Conservation (phyloP, 1,139 yeast species). For the Blastobotrys arbuscula region DNA sequence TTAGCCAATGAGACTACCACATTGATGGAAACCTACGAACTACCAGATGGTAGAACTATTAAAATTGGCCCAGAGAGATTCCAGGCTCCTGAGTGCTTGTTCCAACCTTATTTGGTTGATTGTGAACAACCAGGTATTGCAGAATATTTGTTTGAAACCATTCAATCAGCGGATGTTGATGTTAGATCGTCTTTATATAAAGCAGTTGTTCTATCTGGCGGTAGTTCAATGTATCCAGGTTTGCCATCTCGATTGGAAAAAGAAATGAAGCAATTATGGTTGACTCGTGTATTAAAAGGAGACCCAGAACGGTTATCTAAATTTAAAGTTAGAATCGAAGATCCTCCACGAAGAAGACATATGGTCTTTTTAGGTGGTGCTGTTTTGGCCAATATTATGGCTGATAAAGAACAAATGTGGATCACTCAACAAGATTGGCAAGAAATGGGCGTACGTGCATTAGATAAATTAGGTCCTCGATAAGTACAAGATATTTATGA, state of each 20-base stretch:
- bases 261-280: constrained; percentile 95
- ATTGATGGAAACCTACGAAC: constrained; percentile 81
- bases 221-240: constrained; percentile 98
- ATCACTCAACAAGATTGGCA: constrained; percentile 95
- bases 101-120: constrained; percentile 96
- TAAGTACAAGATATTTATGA: constrained; percentile 30
- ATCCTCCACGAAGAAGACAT: constrained; percentile 98
- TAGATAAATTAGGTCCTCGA: constrained; percentile 90
- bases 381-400: constrained; percentile 95
- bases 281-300: constrained; percentile 76
- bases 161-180: constrained; percentile 92
- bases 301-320: constrained; percentile 83
- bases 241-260: constrained; percentile 92
- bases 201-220: constrained; percentile 92
- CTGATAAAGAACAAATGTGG: constrained; percentile 98
- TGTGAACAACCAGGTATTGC: constrained; percentile 97
- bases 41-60: constrained; percentile 94
- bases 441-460: constrained; percentile 84
- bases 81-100: constrained; percentile 96
- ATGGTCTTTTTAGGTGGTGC: constrained; percentile 99
- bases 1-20: constrained; percentile 92
- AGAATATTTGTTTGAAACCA: constrained; percentile 82
- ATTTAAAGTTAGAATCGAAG: constrained; percentile 94
- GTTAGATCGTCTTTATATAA: constrained; percentile 81
- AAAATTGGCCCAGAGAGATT: constrained; percentile 94